Evolutionary conservation across 2,329 filamentous ascomycete genomes (phyloP).

Genomic region (Metarhizium album): DNA sequence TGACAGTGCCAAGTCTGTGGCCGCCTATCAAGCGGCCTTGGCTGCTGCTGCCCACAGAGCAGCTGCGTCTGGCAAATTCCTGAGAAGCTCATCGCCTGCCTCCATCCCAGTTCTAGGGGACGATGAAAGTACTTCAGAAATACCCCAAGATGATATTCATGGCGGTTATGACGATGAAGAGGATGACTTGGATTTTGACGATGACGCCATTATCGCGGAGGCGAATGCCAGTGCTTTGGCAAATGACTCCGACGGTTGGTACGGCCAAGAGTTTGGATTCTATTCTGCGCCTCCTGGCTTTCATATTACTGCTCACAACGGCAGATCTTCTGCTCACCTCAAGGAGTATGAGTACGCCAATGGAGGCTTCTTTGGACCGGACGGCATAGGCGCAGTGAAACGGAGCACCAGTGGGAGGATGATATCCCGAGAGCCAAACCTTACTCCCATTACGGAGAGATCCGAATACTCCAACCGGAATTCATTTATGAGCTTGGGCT

Average conservation of each 20-base stretch:
- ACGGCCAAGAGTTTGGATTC: slow-evolving; percentile 94
- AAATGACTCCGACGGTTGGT: slow-evolving; percentile 86
- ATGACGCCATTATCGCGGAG: slow-evolving; percentile 86
- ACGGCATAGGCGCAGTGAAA: slow-evolving; percentile 42
- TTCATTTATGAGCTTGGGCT: slow-evolving; percentile 64
- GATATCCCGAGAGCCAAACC: slow-evolving; percentile 73
- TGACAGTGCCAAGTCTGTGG: slow-evolving; percentile 22
- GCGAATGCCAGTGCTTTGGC: slow-evolving; percentile 91
- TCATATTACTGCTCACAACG: slow-evolving; percentile 33
- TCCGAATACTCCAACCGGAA: slow-evolving; percentile 95
- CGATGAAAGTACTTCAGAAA: slow-evolving; percentile 3
- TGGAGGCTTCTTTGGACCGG: slow-evolving; percentile 82
- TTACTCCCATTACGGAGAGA: slow-evolving; percentile 92
- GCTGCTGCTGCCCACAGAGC: slow-evolving; percentile 72
- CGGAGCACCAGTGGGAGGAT: slow-evolving; percentile 64
- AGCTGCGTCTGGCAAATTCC: slow-evolving; percentile 64
- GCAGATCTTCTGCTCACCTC: slow-evolving; percentile 18
- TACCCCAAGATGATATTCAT: slow-evolving; percentile 11
- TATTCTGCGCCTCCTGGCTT: slow-evolving; percentile 54
- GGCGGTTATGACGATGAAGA: slow-evolving; percentile 49
- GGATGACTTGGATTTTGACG: slow-evolving; percentile 60
- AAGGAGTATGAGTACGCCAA: slow-evolving; percentile 52
- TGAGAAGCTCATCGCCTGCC: slow-evolving; percentile 40
- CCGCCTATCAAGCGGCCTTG: slow-evolving; percentile 73
- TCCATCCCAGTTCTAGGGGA: slow-evolving; percentile 9